Conservation (phyloP, 176 grass and related monocot species). For the Lolium rigidum region DNA sequence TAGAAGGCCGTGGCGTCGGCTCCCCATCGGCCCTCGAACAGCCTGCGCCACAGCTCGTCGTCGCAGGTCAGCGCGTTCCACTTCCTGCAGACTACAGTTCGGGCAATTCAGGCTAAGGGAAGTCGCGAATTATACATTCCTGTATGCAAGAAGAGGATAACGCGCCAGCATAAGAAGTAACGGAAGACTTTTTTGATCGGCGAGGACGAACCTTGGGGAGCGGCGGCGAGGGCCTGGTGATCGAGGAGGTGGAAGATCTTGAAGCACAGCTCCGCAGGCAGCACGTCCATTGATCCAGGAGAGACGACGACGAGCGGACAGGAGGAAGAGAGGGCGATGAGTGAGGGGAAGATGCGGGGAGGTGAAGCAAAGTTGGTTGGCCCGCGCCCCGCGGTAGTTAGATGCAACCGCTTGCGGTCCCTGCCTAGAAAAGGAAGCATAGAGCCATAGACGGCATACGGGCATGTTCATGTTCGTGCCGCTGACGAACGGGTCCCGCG, state of each 20-base stretch:
- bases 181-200: not conserved
- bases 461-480: too few species aligned
- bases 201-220: conserved; percentile 64
- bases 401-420: conserved; percentile 48
- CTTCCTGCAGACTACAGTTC: conserved; percentile 72
- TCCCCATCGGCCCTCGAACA: conserved; percentile 81
- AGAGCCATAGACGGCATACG: too few species aligned
- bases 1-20: conserved; percentile 66
- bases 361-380: conserved; percentile 51
- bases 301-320: not conserved
- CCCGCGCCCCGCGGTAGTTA: conserved; percentile 37
- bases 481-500: not conserved
- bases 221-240: conserved; percentile 63
- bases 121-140: not conserved
- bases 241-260: conserved; percentile 85
- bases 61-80: conserved; percentile 79
- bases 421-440: too few species aligned
- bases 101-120: not conserved
- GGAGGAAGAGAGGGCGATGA: not conserved
- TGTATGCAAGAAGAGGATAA: not conserved
- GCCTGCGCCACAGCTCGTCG: conserved; percentile 68
- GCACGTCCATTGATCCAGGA: conserved; percentile 43
- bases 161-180: not conserved
- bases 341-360: conserved; percentile 44
- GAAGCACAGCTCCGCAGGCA: conserved; percentile 71